Evolutionary conservation across 2,329 filamentous ascomycete genomes (phyloP), one percentile per base, ranked within the genome.

Genomic region (Colletotrichum orbiculare): DNA sequence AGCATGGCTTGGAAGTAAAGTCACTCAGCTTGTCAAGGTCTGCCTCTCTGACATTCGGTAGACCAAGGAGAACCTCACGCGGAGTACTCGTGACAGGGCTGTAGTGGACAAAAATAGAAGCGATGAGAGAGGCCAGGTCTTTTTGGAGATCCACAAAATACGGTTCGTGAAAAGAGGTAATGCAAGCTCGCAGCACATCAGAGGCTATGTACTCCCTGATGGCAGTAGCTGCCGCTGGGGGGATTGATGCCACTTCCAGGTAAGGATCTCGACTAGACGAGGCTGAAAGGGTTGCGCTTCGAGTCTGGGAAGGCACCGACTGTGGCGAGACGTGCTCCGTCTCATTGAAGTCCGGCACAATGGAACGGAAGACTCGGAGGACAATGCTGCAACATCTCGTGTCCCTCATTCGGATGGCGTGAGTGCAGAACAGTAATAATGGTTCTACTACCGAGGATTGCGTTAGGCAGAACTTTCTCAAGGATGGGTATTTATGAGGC

Each of bases 71-170:
- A 43, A 98, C 86, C 6, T 89, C 81, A 17, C 89, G 84, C 0
- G 94, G 93, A 1, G 91, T 96, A 7, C 83, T 73, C 8, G 91
- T 94, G 38, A 87, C 77, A 0, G 87, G 82, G 11, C 88, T 87
- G 74, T 97, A 97, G 67, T 91, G 86, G 8, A 91, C 85, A 71
- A 97, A 84, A 67, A 98, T 96, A 4, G 90, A 87, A 0, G 94
- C 94, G 67, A 99, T 97, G 42, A 98, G 83, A 25, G 89, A 87
- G 1, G 94, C 95, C 25, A 99, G 85, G 55, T 99, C 94, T 74
- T 94, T 95, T 73, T 99, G 96, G 67, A 96, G 87, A 70, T 99
- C 96, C 39, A 97, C 94, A 77, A 98, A 99, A 77, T 98, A 97
- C 0, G 93, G 90, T 70, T 99, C 96, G 78, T 98, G 92, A 54